Evolutionary conservation across 352 stramenopile genomes (phyloP).

Genomic region (Globisporangium emineosum): DNA sequence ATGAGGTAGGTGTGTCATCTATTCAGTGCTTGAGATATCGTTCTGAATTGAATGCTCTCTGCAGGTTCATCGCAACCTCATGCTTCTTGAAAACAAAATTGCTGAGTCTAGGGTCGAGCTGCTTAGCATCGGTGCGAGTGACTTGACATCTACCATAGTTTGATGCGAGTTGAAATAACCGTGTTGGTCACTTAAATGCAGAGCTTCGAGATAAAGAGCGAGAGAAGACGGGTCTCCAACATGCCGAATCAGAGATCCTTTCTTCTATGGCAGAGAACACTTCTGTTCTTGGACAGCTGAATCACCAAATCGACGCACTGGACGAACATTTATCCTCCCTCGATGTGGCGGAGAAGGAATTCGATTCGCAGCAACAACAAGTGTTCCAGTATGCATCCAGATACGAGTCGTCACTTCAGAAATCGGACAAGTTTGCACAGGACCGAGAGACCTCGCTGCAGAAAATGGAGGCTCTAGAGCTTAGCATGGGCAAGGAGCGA

Average conservation of each 20-base stretch:
- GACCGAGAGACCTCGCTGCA: neutral
- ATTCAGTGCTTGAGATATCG: neutral
- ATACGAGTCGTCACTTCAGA: neutral
- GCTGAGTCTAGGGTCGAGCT: neutral
- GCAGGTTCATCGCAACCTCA: neutral
- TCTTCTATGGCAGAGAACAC: neutral
- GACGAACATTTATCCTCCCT: neutral
- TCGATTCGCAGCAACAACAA: neutral
- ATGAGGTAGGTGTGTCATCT: neutral
- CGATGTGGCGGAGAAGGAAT: neutral
- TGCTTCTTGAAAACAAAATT: neutral
- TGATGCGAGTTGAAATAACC: neutral
- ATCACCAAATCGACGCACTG: neutral
- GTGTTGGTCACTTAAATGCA: neutral
- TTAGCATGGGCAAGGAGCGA: neutral
- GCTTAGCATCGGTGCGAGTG: neutral
- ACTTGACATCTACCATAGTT: neutral
- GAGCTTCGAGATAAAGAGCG: neutral
- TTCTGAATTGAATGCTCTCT: neutral
- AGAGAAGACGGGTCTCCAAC: neutral
- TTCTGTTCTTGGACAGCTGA: neutral
- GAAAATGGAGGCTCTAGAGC: neutral
- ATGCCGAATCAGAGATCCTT: neutral
- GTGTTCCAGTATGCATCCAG: slow-evolving; percentile 5
- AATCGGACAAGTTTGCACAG: neutral